Evolutionary conservation across 257 asterid genomes (phyloP).

Genomic region (Buddleja alternifolia): DNA sequence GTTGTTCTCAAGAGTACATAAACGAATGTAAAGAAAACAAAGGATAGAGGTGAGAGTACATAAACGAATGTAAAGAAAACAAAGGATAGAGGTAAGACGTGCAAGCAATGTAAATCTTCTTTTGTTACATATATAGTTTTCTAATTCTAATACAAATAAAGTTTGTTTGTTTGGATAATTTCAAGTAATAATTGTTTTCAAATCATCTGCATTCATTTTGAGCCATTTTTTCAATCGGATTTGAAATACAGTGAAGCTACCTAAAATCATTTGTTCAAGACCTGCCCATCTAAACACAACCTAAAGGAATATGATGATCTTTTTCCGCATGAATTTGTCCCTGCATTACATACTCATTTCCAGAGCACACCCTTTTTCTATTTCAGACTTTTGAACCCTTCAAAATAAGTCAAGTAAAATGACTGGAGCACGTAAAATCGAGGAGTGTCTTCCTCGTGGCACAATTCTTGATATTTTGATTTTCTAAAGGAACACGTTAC

Average conservation of each 20-base stretch:
- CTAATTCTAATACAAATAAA: too few species aligned
- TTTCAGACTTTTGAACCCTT: not conserved
- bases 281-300: too few species aligned
- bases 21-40: not conserved
- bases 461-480: not conserved
- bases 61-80: not conserved
- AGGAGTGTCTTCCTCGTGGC: not conserved
- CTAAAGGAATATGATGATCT: not conserved
- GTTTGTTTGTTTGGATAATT: too few species aligned
- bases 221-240: too few species aligned
- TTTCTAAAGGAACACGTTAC: not conserved
- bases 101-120: constrained; percentile 13
- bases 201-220: too few species aligned
- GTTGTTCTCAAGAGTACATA: not conserved
- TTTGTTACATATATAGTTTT: too few species aligned
- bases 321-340: not conserved
- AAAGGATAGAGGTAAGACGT: not conserved
- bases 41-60: not conserved
- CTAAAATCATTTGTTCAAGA: too few species aligned
- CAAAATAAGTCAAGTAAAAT: not conserved
- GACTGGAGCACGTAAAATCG: not conserved
- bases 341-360: not conserved
- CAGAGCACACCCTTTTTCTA: not conserved
- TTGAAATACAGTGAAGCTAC: too few species aligned
- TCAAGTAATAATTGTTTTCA: too few species aligned